These are phyloP conservation scores for Aspergillus quadricinctus DNA, from an alignment of 2,329 filamentous ascomycete genomes.

Conservation along the genomic window DNA sequence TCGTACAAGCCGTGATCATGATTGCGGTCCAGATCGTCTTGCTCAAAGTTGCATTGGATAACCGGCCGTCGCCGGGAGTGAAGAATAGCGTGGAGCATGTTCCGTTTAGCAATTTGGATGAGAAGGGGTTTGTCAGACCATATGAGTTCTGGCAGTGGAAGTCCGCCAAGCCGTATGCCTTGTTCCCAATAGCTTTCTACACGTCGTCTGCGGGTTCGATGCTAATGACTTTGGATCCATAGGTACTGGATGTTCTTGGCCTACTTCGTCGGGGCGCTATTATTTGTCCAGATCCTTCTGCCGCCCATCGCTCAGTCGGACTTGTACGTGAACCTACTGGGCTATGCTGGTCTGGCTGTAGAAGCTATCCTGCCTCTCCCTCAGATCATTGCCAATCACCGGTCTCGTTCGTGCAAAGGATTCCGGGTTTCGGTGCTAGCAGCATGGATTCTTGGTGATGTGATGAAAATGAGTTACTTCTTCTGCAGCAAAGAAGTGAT, in stretches of 20 bases:
- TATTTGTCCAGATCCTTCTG: constrained; percentile 52
- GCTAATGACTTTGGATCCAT: neutral
- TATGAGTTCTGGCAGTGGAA: constrained; percentile 64
- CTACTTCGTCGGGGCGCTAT: constrained; percentile 48
- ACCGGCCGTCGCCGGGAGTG: constrained; percentile 45
- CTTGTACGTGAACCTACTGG: constrained; percentile 42
- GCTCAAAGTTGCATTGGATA: constrained; percentile 57
- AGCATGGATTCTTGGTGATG: constrained; percentile 47
- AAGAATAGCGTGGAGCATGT: constrained; percentile 39
- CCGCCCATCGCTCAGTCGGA: constrained; percentile 42
- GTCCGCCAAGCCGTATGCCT: constrained; percentile 46
- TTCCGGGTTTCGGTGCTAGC: constrained; percentile 46
- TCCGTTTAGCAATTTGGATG: constrained; percentile 34
- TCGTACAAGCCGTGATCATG: constrained; percentile 59
- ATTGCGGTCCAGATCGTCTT: constrained; percentile 54
- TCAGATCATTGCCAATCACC: constrained; percentile 46
- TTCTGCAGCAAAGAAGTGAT: constrained; percentile 42
- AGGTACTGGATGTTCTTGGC: constrained; percentile 56
- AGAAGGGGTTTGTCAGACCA: constrained; percentile 42
- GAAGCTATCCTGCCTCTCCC: constrained; percentile 47
- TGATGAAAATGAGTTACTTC: constrained; percentile 50
- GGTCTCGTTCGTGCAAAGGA: constrained; percentile 45
- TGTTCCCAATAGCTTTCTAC: neutral
- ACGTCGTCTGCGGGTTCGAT: neutral
- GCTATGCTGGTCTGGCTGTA: constrained; percentile 44